Conservation (phyloP, 2,329 filamentous ascomycete species). For the Fonsecaea multimorphosa region DNA sequence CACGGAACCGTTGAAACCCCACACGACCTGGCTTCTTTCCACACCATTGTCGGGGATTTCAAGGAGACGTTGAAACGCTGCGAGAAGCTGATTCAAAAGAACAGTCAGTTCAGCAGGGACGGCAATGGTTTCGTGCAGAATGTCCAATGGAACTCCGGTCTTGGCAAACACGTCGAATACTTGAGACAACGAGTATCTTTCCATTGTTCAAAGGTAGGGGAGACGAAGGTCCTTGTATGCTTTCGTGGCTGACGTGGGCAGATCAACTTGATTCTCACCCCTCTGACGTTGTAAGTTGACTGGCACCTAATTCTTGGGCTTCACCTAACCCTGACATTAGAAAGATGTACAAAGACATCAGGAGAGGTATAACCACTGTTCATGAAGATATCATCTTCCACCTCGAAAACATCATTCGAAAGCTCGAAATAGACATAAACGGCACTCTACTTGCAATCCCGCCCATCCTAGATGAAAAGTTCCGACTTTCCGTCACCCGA, state of each 20-base stretch:
- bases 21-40: neutral
- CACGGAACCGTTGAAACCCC: neutral
- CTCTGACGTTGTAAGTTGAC: neutral
- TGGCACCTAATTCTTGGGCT: neutral
- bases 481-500: neutral
- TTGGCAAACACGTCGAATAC: neutral
- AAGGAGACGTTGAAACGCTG: neutral
- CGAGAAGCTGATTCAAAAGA: neutral
- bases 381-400: slow-evolving; percentile 4
- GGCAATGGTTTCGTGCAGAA: neutral
- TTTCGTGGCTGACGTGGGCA: neutral
- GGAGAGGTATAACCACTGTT: neutral
- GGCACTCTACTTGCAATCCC: neutral
- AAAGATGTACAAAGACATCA: neutral
- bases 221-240: no score
- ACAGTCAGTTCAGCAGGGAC: neutral
- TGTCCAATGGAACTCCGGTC: neutral
- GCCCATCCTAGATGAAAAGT: neutral
- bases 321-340: neutral
- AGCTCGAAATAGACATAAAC: neutral
- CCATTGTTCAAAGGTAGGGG: neutral
- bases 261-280: neutral
- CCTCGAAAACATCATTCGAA: neutral
- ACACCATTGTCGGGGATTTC: neutral
- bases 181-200: neutral